Percentiles rank a stretch among this genome's conserved stretches.
phyloP scores from a whole-genome alignment of 495 filamentous ascomycete species.

The Cercophora newfieldiana region DNA sequence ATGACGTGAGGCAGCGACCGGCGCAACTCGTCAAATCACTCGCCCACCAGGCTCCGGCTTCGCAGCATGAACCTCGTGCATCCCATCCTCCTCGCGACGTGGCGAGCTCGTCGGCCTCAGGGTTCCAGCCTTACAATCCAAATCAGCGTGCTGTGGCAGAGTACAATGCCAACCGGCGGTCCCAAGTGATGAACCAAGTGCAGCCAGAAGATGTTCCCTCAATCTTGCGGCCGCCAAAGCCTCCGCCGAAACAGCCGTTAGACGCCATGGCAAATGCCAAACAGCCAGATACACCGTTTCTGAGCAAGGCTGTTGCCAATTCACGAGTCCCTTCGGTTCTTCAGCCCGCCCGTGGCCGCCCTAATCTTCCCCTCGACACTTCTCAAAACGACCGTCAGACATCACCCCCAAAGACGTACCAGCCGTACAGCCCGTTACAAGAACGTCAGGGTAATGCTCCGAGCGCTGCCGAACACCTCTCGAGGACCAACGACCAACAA shows the following conservation, averaged over 20 bases:
- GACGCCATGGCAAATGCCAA: background rate
- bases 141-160: conserved; percentile 14
- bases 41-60: background rate
- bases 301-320: background rate
- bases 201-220: conserved; percentile 17
- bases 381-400: conserved; percentile 16
- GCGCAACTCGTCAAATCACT: background rate
- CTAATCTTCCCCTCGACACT: conserved; percentile 15
- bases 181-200: conserved; percentile 10
- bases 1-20: background rate
- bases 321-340: conserved; percentile 35
- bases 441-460: conserved; percentile 21
- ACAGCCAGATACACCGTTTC: background rate
- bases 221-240: conserved; percentile 16
- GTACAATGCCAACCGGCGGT: conserved; percentile 17
- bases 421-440: conserved; percentile 25
- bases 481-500: conserved; percentile 4
- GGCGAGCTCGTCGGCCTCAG: conserved; percentile 1
- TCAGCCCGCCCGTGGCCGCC: conserved; percentile 36
- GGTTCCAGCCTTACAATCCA: conserved; percentile 40
- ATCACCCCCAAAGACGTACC: conserved; percentile 13
- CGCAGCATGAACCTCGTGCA: background rate
- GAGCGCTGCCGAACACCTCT: conserved; percentile 22
- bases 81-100: background rate
- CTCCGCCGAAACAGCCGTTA: conserved; percentile 13